Conservation (phyloP, 345 rosid species). For the Syzygium grande region DNA sequence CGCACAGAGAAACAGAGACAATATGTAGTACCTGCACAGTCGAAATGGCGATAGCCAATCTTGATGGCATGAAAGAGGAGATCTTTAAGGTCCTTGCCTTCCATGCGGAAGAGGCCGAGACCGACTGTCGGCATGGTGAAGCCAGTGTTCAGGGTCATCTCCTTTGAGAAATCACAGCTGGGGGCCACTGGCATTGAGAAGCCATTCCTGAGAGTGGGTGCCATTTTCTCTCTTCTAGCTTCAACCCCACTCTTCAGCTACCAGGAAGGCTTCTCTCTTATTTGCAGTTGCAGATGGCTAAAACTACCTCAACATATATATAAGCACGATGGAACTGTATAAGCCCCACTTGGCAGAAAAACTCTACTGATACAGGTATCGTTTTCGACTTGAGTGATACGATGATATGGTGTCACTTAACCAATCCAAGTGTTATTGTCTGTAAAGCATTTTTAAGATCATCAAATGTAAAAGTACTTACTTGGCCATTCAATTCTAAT, state of each 20-base stretch:
- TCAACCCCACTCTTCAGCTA: not conserved
- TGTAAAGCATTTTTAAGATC: not conserved
- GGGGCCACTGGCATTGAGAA: not conserved
- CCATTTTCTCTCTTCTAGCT: not conserved
- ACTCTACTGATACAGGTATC: not conserved
- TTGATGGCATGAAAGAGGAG: slow-evolving; percentile 65
- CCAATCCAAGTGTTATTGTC: not conserved
- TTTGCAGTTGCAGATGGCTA: not conserved
- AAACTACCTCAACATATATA: not conserved
- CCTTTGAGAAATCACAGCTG: not conserved
- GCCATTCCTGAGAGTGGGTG: slow-evolving; percentile 3
- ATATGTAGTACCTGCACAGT: slow-evolving; percentile 57
- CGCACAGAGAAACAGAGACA: not conserved
- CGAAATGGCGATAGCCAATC: slow-evolving; percentile 86
- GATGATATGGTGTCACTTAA: not conserved
- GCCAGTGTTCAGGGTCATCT: slow-evolving; percentile 56
- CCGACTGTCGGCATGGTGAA: slow-evolving; percentile 72
- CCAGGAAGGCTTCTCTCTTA: not conserved
- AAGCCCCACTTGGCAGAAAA: not conserved
- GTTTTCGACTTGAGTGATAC: not conserved
- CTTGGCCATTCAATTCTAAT: not conserved
- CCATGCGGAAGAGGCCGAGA: slow-evolving; percentile 85
- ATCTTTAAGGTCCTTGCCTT: slow-evolving; percentile 44
- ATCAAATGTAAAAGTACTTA: not conserved
- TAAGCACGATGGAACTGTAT: not conserved